Conservation (phyloP, 345 rosid species). For the Eucalyptus albens region DNA sequence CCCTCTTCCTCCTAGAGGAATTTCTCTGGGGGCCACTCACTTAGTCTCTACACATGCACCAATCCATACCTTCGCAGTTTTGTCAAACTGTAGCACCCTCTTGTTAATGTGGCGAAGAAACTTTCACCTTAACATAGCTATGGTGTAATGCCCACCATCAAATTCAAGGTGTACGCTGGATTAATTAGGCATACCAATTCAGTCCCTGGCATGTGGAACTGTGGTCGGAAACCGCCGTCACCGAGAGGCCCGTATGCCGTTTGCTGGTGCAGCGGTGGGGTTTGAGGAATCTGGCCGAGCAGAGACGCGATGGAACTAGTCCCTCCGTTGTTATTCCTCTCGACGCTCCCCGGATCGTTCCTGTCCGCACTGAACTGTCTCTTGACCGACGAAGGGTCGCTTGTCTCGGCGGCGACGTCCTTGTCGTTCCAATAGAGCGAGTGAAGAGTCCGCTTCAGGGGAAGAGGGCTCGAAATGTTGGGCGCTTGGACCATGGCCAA, state of each 20-base stretch:
- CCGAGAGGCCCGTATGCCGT: constrained; percentile 31
- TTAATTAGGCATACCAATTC: constrained; percentile 59
- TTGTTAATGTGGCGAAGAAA: neutral
- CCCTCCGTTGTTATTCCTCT: constrained; percentile 6
- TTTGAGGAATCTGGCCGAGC: constrained; percentile 39
- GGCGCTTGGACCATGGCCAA: constrained; percentile 6
- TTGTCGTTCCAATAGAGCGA: constrained; percentile 47
- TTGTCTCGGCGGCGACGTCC: constrained; percentile 1
- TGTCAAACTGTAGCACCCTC: neutral
- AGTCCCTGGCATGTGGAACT: constrained; percentile 56
- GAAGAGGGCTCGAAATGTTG: constrained; percentile 6
- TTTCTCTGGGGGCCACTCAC: neutral
- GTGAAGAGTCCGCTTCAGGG: constrained; percentile 48
- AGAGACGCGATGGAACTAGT: constrained; percentile 31
- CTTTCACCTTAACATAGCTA: neutral
- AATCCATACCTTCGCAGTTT: neutral
- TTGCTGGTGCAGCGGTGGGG: constrained; percentile 34
- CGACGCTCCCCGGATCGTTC: neutral
- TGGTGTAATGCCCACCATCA: neutral
- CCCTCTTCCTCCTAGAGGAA: neutral
- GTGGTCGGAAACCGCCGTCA: constrained; percentile 42
- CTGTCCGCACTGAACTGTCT: constrained; percentile 23
- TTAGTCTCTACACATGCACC: neutral
- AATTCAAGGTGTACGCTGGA: neutral
- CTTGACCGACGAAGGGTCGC: constrained; percentile 31